Evolutionary conservation across 2,329 filamentous ascomycete species (phyloP).

Genomic region (Sordariomycetes sp.): DNA sequence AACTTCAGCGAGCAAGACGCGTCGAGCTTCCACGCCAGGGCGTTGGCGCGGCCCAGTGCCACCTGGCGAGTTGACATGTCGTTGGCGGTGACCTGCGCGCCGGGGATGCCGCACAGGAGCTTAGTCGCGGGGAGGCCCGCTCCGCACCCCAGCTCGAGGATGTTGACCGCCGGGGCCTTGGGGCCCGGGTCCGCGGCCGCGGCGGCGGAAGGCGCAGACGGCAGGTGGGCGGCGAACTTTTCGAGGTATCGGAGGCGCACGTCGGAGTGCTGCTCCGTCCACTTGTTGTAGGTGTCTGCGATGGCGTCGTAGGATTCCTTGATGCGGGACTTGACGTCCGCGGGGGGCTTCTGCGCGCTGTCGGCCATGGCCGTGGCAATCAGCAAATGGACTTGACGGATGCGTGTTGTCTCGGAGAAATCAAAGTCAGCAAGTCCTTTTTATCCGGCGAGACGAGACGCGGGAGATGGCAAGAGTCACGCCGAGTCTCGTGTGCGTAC

Average conservation of each 20-base stretch:
- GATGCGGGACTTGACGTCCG: conserved; percentile 22
- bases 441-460: too few species aligned
- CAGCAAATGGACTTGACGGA: too few species aligned
- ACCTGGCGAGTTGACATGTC: conserved; percentile 27
- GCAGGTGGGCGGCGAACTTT: conserved; percentile 15
- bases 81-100: conserved; percentile 18
- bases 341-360: conserved; percentile 5
- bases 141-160: conserved; percentile 28
- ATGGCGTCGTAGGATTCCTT: conserved; percentile 25
- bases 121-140: conserved; percentile 21
- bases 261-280: conserved; percentile 18
- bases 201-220: neutral
- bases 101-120: conserved; percentile 12
- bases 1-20: conserved; percentile 10
- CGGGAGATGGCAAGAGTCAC: too few species aligned
- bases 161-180: neutral
- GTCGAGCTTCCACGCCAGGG: conserved; percentile 10
- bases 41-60: conserved; percentile 11
- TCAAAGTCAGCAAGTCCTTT: too few species aligned
- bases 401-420: too few species aligned
- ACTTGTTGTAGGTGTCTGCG: conserved; percentile 22
- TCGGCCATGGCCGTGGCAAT: neutral
- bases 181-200: neutral
- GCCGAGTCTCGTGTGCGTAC: too few species aligned
- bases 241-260: conserved; percentile 20